These are phyloP conservation scores for Colletotrichum siamense DNA, from an alignment of 2,329 filamentous ascomycete species.

Conservation along the genomic window DNA sequence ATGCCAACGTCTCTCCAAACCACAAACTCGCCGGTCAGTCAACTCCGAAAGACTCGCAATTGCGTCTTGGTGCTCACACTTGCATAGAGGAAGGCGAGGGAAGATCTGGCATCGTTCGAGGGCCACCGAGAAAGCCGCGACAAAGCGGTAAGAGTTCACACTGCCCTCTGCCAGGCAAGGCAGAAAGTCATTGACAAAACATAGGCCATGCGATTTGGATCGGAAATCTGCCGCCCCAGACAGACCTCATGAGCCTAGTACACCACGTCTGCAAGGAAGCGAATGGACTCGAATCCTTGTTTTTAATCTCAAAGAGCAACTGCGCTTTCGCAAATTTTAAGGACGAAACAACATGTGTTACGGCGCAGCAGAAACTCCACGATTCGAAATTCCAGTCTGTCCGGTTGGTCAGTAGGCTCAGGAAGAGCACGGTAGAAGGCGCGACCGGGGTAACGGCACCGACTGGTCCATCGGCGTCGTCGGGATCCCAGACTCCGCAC, in stretches of 20 bases:
- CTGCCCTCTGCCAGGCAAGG: conserved; percentile 18
- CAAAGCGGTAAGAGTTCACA: conserved; percentile 57
- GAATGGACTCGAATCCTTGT: conserved; percentile 82
- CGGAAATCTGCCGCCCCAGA: conserved; percentile 87
- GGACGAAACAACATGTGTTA: conserved; percentile 75
- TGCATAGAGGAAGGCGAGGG: conserved; percentile 25
- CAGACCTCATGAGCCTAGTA: conserved; percentile 83
- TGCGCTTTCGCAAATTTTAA: conserved; percentile 97
- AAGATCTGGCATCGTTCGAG: conserved; percentile 52
- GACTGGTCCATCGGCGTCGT: conserved; percentile 56
- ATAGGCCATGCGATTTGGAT: conserved; percentile 93
- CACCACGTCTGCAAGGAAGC: conserved; percentile 87
- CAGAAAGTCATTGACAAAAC: conserved; percentile 14
- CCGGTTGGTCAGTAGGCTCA: conserved; percentile 82
- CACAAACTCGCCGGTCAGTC: background rate
- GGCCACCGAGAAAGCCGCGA: conserved; percentile 61
- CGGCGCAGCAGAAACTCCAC: conserved; percentile 84
- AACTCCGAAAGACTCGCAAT: background rate
- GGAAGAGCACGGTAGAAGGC: conserved; percentile 60
- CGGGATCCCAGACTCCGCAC: conserved; percentile 9
- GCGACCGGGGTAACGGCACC: conserved; percentile 55
- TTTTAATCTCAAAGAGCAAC: conserved; percentile 95
- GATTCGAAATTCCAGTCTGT: conserved; percentile 90
- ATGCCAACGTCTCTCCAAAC: background rate
- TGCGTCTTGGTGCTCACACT: background rate